Conservation (phyloP, 106 monocot genomes). For the Dioscorea zingiberensis region DNA sequence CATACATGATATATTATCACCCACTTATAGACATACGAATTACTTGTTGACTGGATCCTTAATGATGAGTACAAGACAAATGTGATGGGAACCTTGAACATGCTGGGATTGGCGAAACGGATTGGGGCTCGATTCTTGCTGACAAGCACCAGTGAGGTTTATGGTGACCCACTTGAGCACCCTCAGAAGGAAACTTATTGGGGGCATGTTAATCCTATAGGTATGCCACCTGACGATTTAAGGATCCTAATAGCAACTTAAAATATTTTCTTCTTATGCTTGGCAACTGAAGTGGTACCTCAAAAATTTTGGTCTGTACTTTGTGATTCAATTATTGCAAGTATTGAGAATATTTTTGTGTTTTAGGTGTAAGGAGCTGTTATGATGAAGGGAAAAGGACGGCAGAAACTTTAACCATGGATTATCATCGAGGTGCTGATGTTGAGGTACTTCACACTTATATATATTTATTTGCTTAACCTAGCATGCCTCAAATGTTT, state of each 20-base stretch:
- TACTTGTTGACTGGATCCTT: slow-evolving; percentile 11
- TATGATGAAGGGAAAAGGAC: slow-evolving; percentile 97
- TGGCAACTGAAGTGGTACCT: neutral
- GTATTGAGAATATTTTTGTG: neutral
- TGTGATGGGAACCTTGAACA: slow-evolving; percentile 95
- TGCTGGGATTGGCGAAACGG: slow-evolving; percentile 94
- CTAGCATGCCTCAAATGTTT: no score
- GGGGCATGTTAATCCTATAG: slow-evolving; percentile 97
- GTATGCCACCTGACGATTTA: slow-evolving; percentile 15
- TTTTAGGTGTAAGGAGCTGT: slow-evolving; percentile 84
- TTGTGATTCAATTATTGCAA: neutral
- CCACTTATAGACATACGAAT: no score
- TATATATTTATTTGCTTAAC: no score
- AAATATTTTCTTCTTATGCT: neutral
- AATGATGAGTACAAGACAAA: slow-evolving; percentile 79
- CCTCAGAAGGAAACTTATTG: slow-evolving; percentile 95
- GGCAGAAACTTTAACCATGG: slow-evolving; percentile 93
- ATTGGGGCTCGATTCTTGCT: slow-evolving; percentile 88
- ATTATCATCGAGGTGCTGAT: slow-evolving; percentile 91
- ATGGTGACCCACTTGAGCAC: slow-evolving; percentile 94
- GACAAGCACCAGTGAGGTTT: slow-evolving; percentile 95
- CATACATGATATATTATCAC: no score
- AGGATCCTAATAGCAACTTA: no score
- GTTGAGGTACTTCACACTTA: slow-evolving; percentile 69
- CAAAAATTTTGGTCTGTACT: neutral